These are phyloP conservation scores for Collariella sp. DNA, from an alignment of 495 filamentous ascomycete species.

Conservation along the genomic window DNA sequence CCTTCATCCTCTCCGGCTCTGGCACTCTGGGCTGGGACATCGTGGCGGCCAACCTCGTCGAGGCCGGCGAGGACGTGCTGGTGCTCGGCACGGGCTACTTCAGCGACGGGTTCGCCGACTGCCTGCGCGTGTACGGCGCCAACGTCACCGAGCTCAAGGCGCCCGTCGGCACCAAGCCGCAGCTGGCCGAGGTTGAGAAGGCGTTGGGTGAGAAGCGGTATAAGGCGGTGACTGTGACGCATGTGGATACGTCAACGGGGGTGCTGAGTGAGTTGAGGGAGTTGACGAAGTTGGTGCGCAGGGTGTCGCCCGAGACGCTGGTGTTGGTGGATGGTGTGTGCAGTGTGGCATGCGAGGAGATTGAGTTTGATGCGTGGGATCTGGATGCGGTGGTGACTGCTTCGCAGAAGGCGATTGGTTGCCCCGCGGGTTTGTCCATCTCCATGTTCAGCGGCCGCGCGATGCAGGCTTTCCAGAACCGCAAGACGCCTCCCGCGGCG, in stretches of 20 bases:
- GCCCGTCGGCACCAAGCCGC: conserved; percentile 80
- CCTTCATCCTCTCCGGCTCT: conserved; percentile 87
- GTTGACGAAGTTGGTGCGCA: conserved; percentile 70
- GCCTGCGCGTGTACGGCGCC: conserved; percentile 82
- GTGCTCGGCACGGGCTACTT: conserved; percentile 97
- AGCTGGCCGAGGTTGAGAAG: conserved; percentile 75
- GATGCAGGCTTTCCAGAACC: conserved; percentile 68
- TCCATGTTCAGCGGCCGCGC: conserved; percentile 85
- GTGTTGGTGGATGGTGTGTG: conserved; percentile 93
- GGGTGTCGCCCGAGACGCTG: conserved; percentile 81
- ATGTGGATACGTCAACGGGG: conserved; percentile 95
- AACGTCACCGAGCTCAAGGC: conserved; percentile 83
- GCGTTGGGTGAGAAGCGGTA: conserved; percentile 82
- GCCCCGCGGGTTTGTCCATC: conserved; percentile 87
- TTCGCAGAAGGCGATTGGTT: conserved; percentile 92
- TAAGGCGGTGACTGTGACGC: conserved; percentile 87
- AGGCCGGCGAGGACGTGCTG: conserved; percentile 80
- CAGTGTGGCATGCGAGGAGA: conserved; percentile 92
- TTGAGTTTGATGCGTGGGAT: conserved; percentile 89
- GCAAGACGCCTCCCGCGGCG: conserved; percentile 68
- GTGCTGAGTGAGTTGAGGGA: conserved; percentile 84
- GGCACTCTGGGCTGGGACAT: conserved; percentile 96
- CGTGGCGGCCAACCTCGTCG: conserved; percentile 81
- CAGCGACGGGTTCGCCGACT: conserved; percentile 87
- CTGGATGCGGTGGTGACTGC: conserved; percentile 90